Conservation (phyloP, 1,284 basidiomycete species). For the Sporisorium exsertum region DNA sequence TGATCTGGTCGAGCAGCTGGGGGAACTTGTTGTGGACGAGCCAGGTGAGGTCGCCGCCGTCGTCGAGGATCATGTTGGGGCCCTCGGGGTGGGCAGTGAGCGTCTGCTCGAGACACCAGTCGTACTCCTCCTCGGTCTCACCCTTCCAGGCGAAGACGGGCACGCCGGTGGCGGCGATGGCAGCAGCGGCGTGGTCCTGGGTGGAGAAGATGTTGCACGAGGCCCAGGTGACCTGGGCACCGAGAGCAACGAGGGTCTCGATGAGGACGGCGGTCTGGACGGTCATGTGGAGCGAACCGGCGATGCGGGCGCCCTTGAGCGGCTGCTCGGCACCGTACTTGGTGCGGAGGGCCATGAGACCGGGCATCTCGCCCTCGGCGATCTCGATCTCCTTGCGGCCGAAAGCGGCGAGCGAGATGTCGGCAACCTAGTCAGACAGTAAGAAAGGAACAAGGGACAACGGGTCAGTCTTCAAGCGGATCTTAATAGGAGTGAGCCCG, state of each 20-base stretch:
- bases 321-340: constrained; percentile 86
- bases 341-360: constrained; percentile 66
- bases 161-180: constrained; percentile 96
- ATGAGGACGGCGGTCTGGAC: constrained; percentile 79
- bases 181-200: constrained; percentile 96
- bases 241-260: constrained; percentile 81
- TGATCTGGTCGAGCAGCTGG: constrained; percentile 70
- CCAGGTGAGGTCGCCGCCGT: constrained; percentile 95
- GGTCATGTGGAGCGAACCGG: constrained; percentile 81
- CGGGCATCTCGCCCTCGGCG: constrained; percentile 76
- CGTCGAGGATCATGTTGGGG: constrained; percentile 99
- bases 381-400: constrained; percentile 99
- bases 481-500: no score
- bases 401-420: constrained; percentile 94
- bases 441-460: background rate
- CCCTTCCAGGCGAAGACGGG: constrained; percentile 99
- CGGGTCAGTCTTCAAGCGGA: no score
- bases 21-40: constrained; percentile 88
- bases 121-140: constrained; percentile 98
- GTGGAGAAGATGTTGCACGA: constrained; percentile 99
- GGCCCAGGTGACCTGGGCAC: constrained; percentile 98
- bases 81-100: constrained; percentile 83
- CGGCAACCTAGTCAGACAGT: constrained; percentile 72
- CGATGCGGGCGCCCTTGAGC: constrained; percentile 93
- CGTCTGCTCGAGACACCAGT: constrained; percentile 94